phyloP scores from a whole-genome alignment of 2,329 filamentous ascomycete species.

The Fusarium sp. region DNA sequence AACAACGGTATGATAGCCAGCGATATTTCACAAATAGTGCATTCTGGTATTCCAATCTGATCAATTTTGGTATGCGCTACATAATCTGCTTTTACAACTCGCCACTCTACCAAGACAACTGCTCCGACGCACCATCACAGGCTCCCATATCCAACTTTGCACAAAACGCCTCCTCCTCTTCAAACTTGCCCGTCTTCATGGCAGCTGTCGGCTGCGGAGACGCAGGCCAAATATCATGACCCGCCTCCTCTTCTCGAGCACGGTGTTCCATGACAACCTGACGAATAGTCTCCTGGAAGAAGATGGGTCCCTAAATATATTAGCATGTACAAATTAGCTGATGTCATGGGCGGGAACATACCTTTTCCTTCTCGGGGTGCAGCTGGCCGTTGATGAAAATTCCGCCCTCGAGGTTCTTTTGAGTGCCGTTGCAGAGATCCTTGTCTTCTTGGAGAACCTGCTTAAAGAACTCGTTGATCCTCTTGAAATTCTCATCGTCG shows the following conservation, averaged over 20 bases:
- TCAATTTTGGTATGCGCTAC: constrained; percentile 5
- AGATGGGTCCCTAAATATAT: not conserved
- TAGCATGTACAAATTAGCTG: not conserved
- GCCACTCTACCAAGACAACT: not conserved
- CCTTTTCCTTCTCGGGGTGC: constrained; percentile 58
- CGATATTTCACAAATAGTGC: not conserved
- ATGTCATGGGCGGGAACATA: not conserved
- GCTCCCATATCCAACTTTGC: constrained; percentile 2
- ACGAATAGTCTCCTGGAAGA: not conserved
- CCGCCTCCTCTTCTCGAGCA: not conserved
- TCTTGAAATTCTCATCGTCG: constrained; percentile 65
- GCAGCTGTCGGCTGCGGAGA: not conserved
- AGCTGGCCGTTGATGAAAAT: constrained; percentile 72
- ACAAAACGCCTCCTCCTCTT: not conserved
- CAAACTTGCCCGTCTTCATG: not conserved
- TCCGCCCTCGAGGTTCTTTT: constrained; percentile 69
- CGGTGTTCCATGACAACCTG: not conserved
- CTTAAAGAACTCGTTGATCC: constrained; percentile 69
- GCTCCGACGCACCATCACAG: not conserved
- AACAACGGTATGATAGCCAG: not conserved
- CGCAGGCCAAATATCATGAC: not conserved
- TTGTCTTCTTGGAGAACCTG: constrained; percentile 74
- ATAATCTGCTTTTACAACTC: not conserved
- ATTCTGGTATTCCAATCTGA: not conserved
- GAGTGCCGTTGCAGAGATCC: constrained; percentile 66